A percentile compares a stretch with the other conserved stretches of the same genome.
Evolutionary conservation across 1,139 yeast genomes (phyloP).

Genomic region (Pneumocystis jirovecii): DNA sequence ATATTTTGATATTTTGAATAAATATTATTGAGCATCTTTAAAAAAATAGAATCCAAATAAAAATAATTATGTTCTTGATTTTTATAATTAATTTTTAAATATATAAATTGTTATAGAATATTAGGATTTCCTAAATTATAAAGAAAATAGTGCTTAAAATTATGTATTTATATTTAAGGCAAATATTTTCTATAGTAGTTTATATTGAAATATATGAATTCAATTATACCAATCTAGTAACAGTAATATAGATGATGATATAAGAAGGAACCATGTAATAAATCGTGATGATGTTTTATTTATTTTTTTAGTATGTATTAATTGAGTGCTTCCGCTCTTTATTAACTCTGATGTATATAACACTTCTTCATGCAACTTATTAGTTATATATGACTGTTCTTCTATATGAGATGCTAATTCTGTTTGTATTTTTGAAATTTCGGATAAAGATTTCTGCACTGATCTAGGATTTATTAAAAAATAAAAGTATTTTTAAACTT

Average conservation of each 20-base stretch:
- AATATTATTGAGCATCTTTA: not conserved
- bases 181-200: not conserved
- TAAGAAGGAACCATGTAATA: constrained; percentile 7
- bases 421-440: constrained; percentile 62
- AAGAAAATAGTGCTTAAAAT: not conserved
- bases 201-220: not conserved
- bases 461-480: constrained; percentile 27
- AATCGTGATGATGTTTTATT: constrained; percentile 24
- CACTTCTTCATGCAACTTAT: constrained; percentile 52
- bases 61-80: not conserved
- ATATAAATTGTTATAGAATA: not conserved
- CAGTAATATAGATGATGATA: constrained; percentile 7
- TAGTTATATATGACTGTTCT: constrained; percentile 60
- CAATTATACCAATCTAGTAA: constrained; percentile 6
- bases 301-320: constrained; percentile 53
- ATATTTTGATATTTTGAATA: too few species aligned
- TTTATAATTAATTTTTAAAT: not conserved
- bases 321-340: constrained; percentile 54
- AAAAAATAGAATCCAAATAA: not conserved
- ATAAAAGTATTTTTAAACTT: not conserved
- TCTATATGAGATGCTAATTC: constrained; percentile 65
- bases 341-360: constrained; percentile 57
- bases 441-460: constrained; percentile 66
- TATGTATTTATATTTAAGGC: not conserved
- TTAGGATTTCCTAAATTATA: not conserved